Evolutionary conservation across 2,329 filamentous ascomycete genomes (phyloP), one percentile per base, ranked within the genome.

Genomic region (Aspergillus brunneoviolaceus): DNA sequence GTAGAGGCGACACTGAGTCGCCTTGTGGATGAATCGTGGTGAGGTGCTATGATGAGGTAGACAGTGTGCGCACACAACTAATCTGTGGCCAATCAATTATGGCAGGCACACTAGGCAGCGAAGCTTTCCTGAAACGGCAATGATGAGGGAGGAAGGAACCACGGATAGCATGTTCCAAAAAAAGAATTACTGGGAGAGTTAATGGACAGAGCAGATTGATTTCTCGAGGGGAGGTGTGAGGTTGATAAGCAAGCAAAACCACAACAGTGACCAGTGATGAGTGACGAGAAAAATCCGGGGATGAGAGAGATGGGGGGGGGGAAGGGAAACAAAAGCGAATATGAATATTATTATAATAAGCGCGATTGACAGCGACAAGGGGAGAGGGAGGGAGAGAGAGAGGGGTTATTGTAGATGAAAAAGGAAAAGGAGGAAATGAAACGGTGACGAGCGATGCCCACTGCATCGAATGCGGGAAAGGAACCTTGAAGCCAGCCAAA

Each of bases 111-210:
- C 25, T 31, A 51, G 53, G 29, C 53, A 57, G 49, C 51, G 58
- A 58, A 60, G 60, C 49, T 63, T 61, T 63, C 49, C 51, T 16
- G 47, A 54, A 29, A 53, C n/a, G 47, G 53, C 62, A 59, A 60
- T 54, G 54, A 59, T 57, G 48, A 45, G 27, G 4, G 25, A 27
- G 16, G 55, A 54, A 29, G 50, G 63, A 62, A 61, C 66, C 66
- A 67, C 53, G 66, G 63, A 56, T 66, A 45, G 65, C 66, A 68
- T 68, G 62, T 58, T 65, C 58, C 61, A 59, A 62, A 61, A 52
- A 60, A 56, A 51, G 49, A 57, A 45, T 51, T 19, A 42, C 31
- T 42, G 33, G 31, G 51, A 31, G 39, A 9, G 49, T 42, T 33
- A 35, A 3, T 23, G 39, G 42, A 23, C n/a, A 29, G 27, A 16